phyloP scores from a whole-genome alignment of 2,329 filamentous ascomycete species.

The Penicillium sp. region DNA sequence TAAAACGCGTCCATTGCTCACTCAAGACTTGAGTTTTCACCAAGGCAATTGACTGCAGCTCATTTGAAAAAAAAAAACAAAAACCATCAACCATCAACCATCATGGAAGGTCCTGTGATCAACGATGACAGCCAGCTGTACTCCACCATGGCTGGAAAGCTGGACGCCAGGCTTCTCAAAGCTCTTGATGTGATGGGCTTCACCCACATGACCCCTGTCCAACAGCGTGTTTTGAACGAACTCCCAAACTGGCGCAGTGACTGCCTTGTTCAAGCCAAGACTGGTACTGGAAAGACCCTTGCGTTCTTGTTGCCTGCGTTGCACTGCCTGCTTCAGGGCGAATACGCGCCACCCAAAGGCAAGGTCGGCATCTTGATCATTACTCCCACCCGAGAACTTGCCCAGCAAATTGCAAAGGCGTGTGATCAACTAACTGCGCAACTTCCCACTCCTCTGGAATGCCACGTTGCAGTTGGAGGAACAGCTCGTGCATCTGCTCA shows the following conservation, averaged over 20 bases:
- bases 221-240: slow-evolving; percentile 52
- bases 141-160: slow-evolving; percentile 34
- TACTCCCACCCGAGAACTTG: slow-evolving; percentile 49
- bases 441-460: slow-evolving; percentile 39
- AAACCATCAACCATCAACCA: too few relatives aligned
- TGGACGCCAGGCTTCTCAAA: slow-evolving; percentile 34
- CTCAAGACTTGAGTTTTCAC: slow-evolving; percentile 1
- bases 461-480: slow-evolving; percentile 46
- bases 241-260: slow-evolving; percentile 50
- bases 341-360: slow-evolving; percentile 27
- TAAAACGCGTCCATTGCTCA: slow-evolving; percentile 40
- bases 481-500: slow-evolving; percentile 30
- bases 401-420: slow-evolving; percentile 50
- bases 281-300: slow-evolving; percentile 51
- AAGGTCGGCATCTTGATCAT: slow-evolving; percentile 48
- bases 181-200: slow-evolving; percentile 35
- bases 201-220: slow-evolving; percentile 51
- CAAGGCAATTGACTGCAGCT: slow-evolving; percentile 3
- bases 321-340: slow-evolving; percentile 43
- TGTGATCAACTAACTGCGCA: slow-evolving; percentile 44
- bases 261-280: slow-evolving; percentile 54
- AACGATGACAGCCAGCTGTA: slow-evolving; percentile 28
- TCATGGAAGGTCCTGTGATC: slow-evolving; percentile 16
- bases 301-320: slow-evolving; percentile 49
- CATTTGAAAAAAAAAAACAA: slow-evolving; percentile 1